Percentiles rank a stretch among this genome's conserved stretches.
Conservation (phyloP, 1,139 yeast species). For the Geotrichum bryndzae region DNA sequence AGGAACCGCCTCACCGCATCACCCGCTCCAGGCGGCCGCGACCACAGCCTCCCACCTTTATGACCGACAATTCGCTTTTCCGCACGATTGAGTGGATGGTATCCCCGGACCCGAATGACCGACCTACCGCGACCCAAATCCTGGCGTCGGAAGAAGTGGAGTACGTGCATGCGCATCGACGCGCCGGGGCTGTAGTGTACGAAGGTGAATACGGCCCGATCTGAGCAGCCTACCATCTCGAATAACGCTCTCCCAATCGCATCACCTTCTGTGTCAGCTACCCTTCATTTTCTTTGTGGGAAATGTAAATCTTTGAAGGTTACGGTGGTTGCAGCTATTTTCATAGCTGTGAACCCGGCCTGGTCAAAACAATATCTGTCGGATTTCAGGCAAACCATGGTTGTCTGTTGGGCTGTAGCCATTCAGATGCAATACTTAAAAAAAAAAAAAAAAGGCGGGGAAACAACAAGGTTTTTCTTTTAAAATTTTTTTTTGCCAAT, state of each 20-base stretch:
- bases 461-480: background rate
- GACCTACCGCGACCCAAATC: constrained; percentile 1
- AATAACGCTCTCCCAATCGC: too few species aligned
- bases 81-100: constrained; percentile 1
- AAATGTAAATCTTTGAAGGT: too few species aligned
- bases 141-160: constrained; percentile 60
- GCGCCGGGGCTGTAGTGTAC: constrained; percentile 91
- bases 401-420: too few species aligned
- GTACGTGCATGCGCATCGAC: constrained; percentile 73
- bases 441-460: background rate
- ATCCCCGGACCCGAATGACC: background rate
- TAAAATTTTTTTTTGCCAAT: background rate
- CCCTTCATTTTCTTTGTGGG: too few species aligned
- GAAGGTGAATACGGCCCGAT: constrained; percentile 94
- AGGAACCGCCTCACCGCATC: background rate
- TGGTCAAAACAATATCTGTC: too few species aligned
- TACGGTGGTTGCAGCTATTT: too few species aligned
- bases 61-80: background rate
- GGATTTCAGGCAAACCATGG: too few species aligned
- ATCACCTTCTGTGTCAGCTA: too few species aligned
- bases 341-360: too few species aligned
- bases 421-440: too few species aligned
- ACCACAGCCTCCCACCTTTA: background rate
- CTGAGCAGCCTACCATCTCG: background rate
- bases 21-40: background rate